Evolutionary conservation across 257 asterid species (phyloP).

Genomic region (Thymus quinquecostatus): DNA sequence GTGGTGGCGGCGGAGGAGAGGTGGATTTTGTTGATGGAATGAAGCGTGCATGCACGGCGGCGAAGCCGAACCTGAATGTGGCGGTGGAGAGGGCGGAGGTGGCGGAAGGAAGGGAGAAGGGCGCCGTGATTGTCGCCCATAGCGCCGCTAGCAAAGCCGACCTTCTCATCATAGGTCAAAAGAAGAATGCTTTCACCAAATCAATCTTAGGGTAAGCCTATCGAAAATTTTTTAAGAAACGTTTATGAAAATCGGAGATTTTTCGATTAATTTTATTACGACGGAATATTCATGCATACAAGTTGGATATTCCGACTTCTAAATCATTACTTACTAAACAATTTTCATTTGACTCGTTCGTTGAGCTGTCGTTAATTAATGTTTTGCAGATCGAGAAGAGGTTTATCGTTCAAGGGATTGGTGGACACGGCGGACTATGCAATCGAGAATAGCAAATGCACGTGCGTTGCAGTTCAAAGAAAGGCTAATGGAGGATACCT

Average conservation of each 20-base stretch:
- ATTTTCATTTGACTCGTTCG: too few species aligned
- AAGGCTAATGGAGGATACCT: constrained; percentile 72
- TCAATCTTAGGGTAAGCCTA: constrained; percentile 59
- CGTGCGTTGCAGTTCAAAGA: constrained; percentile 77
- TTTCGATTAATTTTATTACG: too few species aligned
- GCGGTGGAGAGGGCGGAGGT: constrained; percentile 50
- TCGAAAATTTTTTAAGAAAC: too few species aligned
- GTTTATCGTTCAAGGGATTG: constrained; percentile 56
- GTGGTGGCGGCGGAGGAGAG: constrained; percentile 39
- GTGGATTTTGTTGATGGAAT: constrained; percentile 55
- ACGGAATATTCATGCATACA: too few species aligned
- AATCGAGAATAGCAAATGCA: constrained; percentile 78
- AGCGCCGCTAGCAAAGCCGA: constrained; percentile 48
- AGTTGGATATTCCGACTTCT: too few species aligned
- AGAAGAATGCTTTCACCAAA: constrained; percentile 49
- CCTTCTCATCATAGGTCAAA: constrained; percentile 65
- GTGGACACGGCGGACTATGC: constrained; percentile 68
- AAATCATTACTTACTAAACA: too few species aligned
- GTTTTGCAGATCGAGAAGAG: constrained; percentile 43
- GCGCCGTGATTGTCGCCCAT: constrained; percentile 52
- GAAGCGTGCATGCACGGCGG: constrained; percentile 54
- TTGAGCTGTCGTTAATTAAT: background rate
- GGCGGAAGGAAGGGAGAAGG: constrained; percentile 71
- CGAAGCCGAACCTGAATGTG: constrained; percentile 50
- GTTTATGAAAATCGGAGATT: too few species aligned